These are phyloP conservation scores for Aspergillus coremiiformis DNA, from an alignment of 495 filamentous ascomycete species.

Conservation along the genomic window DNA sequence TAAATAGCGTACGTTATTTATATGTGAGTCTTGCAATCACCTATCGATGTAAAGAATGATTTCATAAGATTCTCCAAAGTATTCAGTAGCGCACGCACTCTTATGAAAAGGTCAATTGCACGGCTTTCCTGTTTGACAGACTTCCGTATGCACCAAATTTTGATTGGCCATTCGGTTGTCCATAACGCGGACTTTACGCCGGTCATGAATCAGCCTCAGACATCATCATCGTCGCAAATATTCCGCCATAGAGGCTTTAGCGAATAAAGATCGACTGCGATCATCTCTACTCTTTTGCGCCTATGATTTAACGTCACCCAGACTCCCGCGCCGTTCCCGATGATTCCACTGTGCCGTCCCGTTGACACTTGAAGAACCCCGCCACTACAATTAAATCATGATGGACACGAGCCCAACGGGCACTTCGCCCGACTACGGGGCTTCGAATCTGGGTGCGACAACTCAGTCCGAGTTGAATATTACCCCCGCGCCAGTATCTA, in stretches of 20 bases:
- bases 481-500: neutral
- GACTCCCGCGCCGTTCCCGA: slow-evolving; percentile 6
- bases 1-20: no score
- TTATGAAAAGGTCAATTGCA: no score
- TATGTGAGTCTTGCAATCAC: no score
- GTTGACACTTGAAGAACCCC: slow-evolving; percentile 17
- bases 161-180: neutral
- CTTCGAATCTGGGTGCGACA: slow-evolving; percentile 3
- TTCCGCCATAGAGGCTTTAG: neutral
- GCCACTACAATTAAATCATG: slow-evolving; percentile 16
- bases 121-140: no score
- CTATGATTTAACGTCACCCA: neutral
- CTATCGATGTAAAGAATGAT: no score
- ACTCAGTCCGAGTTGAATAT: slow-evolving; percentile 5
- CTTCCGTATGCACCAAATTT: neutral
- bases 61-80: no score
- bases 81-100: no score
- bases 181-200: slow-evolving; percentile 11
- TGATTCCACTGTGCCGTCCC: slow-evolving; percentile 2
- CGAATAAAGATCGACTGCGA: neutral
- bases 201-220: neutral
- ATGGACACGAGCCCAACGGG: slow-evolving; percentile 17
- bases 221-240: neutral
- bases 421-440: slow-evolving; percentile 10
- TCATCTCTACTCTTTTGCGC: neutral